A percentile compares a stretch with the other conserved stretches of the same genome.
phyloP scores from a whole-genome alignment of 805 yeast species.

The Wickerhamiella azyma region DNA sequence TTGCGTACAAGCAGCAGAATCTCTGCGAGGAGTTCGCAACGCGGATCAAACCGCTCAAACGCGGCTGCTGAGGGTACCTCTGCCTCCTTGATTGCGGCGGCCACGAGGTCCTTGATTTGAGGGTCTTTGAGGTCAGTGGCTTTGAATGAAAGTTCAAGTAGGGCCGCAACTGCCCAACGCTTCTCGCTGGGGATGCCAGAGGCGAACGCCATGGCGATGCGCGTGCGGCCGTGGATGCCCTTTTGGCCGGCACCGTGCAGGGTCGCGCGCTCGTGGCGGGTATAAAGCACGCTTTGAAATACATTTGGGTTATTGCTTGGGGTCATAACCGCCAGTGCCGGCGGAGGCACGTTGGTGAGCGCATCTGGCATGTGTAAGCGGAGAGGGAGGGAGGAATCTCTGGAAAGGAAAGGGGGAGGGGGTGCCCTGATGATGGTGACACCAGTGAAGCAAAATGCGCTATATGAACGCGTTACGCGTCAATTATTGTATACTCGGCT shows the following conservation, averaged over 20 bases:
- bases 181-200: conserved; percentile 54
- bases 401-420: not conserved
- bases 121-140: conserved; percentile 26
- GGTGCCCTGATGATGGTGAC: too few species aligned
- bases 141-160: conserved; percentile 31
- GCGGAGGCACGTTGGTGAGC: conserved; percentile 19
- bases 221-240: conserved; percentile 50
- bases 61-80: conserved; percentile 5
- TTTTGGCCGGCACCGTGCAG: conserved; percentile 26
- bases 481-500: too few species aligned
- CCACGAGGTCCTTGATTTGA: conserved; percentile 19
- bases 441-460: too few species aligned
- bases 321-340: conserved; percentile 25
- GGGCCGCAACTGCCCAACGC: conserved; percentile 53
- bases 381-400: too few species aligned
- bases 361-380: conserved; percentile 5
- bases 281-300: conserved; percentile 20
- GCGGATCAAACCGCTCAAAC: conserved; percentile 10
- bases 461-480: too few species aligned
- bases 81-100: conserved; percentile 17
- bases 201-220: conserved; percentile 58
- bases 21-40: conserved; percentile 28
- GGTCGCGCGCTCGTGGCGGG: conserved; percentile 12
- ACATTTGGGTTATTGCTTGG: conserved; percentile 23
- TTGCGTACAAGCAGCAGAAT: conserved; percentile 64